A percentile compares a stretch with the other conserved stretches of the same genome.
These are phyloP conservation scores for Incumbomyces delicatus DNA, from an alignment of 2,329 filamentous ascomycete species.

Conservation along the genomic window DNA sequence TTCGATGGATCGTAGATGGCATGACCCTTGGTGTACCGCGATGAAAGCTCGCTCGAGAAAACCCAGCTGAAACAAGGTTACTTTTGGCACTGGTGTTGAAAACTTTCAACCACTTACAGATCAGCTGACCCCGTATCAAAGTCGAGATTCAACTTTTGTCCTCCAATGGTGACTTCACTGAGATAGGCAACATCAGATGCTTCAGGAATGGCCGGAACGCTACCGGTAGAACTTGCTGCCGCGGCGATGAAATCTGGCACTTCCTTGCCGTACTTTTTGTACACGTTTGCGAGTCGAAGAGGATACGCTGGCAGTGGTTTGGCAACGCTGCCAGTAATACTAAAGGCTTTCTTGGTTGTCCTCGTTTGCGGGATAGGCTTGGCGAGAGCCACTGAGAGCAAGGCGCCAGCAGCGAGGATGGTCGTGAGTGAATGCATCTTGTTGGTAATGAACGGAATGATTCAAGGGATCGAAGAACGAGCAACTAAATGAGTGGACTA, in stretches of 20 bases:
- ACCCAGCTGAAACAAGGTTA: slow-evolving; percentile 46
- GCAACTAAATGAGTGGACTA: slow-evolving; percentile 4
- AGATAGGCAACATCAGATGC: slow-evolving; percentile 50
- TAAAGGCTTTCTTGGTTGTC: slow-evolving; percentile 15
- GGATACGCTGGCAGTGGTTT: slow-evolving; percentile 17
- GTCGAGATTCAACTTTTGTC: slow-evolving; percentile 54
- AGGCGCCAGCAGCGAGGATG: slow-evolving; percentile 11
- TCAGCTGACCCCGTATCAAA: slow-evolving; percentile 63
- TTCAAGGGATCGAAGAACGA: not conserved
- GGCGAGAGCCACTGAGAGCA: slow-evolving; percentile 11
- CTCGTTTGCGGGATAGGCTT: slow-evolving; percentile 11
- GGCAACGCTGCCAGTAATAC: slow-evolving; percentile 15
- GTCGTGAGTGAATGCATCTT: slow-evolving; percentile 16
- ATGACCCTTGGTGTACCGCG: slow-evolving; percentile 44
- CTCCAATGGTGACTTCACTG: slow-evolving; percentile 53
- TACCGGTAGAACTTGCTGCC: slow-evolving; percentile 8
- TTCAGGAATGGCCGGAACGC: slow-evolving; percentile 33
- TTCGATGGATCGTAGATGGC: slow-evolving; percentile 45
- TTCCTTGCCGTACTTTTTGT: slow-evolving; percentile 16
- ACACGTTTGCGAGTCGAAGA: slow-evolving; percentile 14
- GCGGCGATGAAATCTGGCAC: slow-evolving; percentile 15
- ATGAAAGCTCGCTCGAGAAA: slow-evolving; percentile 50
- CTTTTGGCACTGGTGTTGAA: slow-evolving; percentile 13
- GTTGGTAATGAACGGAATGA: slow-evolving; percentile 5
- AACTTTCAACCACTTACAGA: slow-evolving; percentile 42